Percentiles rank a stretch among this genome's conserved stretches.
Evolutionary conservation across 1,284 basidiomycete genomes (phyloP).

Genomic region (Cryptococcus sp.): DNA sequence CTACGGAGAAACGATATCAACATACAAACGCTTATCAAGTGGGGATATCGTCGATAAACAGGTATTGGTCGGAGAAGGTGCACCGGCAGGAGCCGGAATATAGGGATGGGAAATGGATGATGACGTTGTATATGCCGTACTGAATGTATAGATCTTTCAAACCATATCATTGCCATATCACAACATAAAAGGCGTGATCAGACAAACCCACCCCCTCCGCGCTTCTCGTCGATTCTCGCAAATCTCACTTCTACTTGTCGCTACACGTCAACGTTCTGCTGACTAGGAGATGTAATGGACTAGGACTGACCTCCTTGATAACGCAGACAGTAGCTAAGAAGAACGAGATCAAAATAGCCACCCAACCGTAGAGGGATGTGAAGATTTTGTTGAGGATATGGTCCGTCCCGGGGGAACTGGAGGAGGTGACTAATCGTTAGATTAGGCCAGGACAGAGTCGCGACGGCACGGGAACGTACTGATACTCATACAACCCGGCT

Average conservation of each 20-base stretch:
- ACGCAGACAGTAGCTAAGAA: conserved; percentile 74
- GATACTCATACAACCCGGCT: conserved; percentile 57
- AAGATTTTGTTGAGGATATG: conserved; percentile 71
- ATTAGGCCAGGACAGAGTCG: conserved; percentile 1
- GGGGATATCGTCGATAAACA: conserved; percentile 63
- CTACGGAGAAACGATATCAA: conserved; percentile 82
- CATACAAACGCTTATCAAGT: conserved; percentile 79
- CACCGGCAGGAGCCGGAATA: conserved; percentile 22
- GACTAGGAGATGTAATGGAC: not conserved
- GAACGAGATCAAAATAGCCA: conserved; percentile 67
- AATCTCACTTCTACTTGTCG: conserved; percentile 73
- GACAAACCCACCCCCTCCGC: conserved; percentile 75
- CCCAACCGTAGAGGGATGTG: conserved; percentile 73
- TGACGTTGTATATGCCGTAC: not conserved
- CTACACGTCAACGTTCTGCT: conserved; percentile 48
- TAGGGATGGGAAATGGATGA: not conserved
- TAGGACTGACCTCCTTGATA: conserved; percentile 64
- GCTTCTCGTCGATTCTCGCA: conserved; percentile 77
- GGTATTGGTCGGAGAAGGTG: conserved; percentile 37
- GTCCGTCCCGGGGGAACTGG: conserved; percentile 55
- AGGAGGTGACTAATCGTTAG: conserved; percentile 11
- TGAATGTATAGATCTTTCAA: not conserved
- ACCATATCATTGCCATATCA: not conserved
- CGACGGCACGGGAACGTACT: conserved; percentile 53
- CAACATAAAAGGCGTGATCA: no score